A percentile compares a stretch with the other conserved stretches of the same genome.
Conservation (phyloP, 768 basidiomycete genomes). For the Panaeolus papilionaceus region DNA sequence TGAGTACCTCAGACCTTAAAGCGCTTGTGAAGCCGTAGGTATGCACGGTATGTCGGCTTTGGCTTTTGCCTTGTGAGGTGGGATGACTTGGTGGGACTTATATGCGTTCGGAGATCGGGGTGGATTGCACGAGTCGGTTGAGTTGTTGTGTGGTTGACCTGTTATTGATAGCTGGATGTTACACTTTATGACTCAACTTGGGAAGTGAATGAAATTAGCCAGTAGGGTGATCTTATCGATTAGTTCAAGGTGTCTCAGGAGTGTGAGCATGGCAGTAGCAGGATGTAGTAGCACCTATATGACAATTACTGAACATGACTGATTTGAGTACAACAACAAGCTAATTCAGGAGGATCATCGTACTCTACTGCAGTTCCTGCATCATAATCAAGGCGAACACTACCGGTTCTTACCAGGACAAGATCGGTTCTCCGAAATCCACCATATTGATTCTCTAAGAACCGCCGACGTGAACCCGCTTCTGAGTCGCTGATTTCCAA, state of each 20-base stretch:
- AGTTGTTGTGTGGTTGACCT: not conserved
- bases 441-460: not conserved
- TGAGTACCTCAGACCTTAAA: not conserved
- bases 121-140: not conserved
- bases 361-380: not conserved
- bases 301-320: not conserved
- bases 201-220: not conserved
- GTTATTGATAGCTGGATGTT: not conserved
- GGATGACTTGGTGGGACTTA: not conserved
- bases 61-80: not conserved
- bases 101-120: not conserved
- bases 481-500: not conserved
- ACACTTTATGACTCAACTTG: not conserved
- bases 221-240: not conserved
- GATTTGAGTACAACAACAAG: not conserved
- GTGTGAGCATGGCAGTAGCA: not conserved
- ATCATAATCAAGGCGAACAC: not conserved
- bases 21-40: not conserved
- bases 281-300: no score
- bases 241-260: not conserved
- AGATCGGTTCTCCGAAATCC: not conserved
- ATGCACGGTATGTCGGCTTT: slow-evolving; percentile 2
- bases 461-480: not conserved
- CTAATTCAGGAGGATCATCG: not conserved
- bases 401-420: not conserved